phyloP scores from a whole-genome alignment of 805 yeast species.

The Sungouiozyma ichnusensis region DNA sequence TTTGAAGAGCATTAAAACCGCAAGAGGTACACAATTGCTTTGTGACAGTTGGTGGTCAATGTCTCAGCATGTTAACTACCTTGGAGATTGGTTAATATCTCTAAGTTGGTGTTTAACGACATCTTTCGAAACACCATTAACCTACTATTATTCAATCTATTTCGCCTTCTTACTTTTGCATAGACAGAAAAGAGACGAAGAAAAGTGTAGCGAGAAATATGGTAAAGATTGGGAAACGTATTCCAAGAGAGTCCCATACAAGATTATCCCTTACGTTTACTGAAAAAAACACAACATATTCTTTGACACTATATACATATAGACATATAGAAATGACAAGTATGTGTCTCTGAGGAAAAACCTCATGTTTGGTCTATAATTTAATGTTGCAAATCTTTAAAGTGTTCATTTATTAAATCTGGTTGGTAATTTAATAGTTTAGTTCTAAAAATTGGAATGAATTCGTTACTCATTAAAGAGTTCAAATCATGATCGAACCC shows the following conservation, averaged over 20 bases:
- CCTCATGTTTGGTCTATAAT: too few relatives aligned
- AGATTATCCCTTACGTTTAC: conserved; percentile 81
- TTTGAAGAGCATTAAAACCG: conserved; percentile 59
- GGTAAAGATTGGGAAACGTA: conserved; percentile 82
- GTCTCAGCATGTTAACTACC: conserved; percentile 87
- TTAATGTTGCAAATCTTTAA: conserved; percentile 48
- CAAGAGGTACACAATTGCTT: conserved; percentile 67
- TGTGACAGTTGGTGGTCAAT: conserved; percentile 94
- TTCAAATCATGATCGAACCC: conserved; percentile 29
- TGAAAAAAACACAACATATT: conserved; percentile 18
- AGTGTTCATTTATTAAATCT: conserved; percentile 52
- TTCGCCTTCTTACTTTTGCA: conserved; percentile 77
- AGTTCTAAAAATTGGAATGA: conserved; percentile 42
- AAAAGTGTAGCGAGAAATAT: conserved; percentile 78
- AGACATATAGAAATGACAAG: conserved; percentile 3
- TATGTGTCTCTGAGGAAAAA: neutral
- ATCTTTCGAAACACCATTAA: conserved; percentile 67
- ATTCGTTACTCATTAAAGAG: conserved; percentile 34
- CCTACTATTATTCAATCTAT: conserved; percentile 79
- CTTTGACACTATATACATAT: conserved; percentile 1
- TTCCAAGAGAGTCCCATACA: conserved; percentile 71
- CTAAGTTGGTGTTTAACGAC: conserved; percentile 90
- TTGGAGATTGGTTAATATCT: conserved; percentile 92
- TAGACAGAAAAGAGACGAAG: conserved; percentile 86
- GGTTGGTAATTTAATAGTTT: conserved; percentile 49